Evolutionary conservation across 306 rosid genomes (phyloP), one percentile per base, ranked within the genome.

Genomic region (Sicyos edulis): DNA sequence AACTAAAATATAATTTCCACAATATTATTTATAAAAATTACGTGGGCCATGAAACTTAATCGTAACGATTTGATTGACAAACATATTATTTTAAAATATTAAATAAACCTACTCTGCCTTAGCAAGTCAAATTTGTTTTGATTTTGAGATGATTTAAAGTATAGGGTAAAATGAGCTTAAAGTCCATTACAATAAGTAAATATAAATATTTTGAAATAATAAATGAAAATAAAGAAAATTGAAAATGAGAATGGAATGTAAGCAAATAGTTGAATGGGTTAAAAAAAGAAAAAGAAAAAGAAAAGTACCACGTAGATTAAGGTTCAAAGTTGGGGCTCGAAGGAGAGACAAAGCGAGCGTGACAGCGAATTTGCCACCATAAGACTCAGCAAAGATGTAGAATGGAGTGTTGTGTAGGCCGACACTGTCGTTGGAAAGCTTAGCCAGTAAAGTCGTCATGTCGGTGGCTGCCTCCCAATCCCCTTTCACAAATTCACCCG

Each of bases 301-400:
- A 57, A 65, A 42, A 21, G 32, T 66, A 90, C 96, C 98, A 78
- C 91, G 87, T 21, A 93, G 83, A 54, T 16, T 76, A 52, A 93
- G 95, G 22, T 86, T 87, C 74, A 89, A 77, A 50, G 57, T 80
- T 58, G 82, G 80, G 2, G 75, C 75, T 82, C 74, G 77, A 0
- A 83, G 60, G 58, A 91, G 87, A 10, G 92, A 83, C 11, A 93
- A 77, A 32, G 78, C 97, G 59, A 85, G 83, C 76, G 96, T 91
- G 74, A 81, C 96, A 1, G 97, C 97, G 77, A 71, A 89, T 79
- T 86, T 91, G 8, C 99, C 99, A 66, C 96, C 99, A 71, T 93
- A 93, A 52, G 99, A 93, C 78, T 93, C 97, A 21, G 95, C 97
- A 54, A 91, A 91, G 3, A 93, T 80, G 78, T 55, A 87, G 63